Evolutionary conservation across 2,329 filamentous ascomycete species (phyloP), one percentile per base, ranked within the genome.

Genomic region (Penicillium sp.): DNA sequence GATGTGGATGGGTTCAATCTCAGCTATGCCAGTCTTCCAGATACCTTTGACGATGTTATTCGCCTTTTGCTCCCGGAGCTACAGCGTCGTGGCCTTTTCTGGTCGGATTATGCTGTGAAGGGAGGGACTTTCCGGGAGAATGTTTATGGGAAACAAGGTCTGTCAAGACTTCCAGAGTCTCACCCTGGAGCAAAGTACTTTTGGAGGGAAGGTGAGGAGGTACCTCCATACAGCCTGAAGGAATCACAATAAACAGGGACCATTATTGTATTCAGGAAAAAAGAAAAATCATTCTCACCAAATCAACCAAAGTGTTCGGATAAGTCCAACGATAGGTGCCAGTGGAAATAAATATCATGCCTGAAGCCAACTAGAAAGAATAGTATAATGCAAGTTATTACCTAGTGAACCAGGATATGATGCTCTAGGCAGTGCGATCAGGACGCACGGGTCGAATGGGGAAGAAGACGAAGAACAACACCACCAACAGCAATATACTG

Each of bases 61-160:
- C 50, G 58, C 26, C 64, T 67, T 36, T 48, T 74, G 21, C 45
- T 74, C 14, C 71, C 71, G 0, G 71, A 74, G 57, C 46, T 75
- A 55, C 66, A 62, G 46, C 50, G 56, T 2, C 57, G 74, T 19
- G 74, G 73, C 3, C 39, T 74, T 11, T 78, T 79, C 61, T 72
- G 72, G 67, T 65, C 65, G 1, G 71, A 71, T 28, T 71, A 73
- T 52, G 69, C 61, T 2, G 69, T 73, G 3, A 65, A 67, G 28
- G 71, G 72, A 2, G 75, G 71, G 0, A 76, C 75, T 5, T 62
- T 72, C 28, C 60, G 75, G 1, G 75, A 77, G 64, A 76, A 74
- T 31, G 65, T 74, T 37, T 70, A 72, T 50, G 73, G 69, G 1
- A 43, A 60, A 28, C 55, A 63, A 51, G 68, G 72, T 2, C 63